phyloP scores from a whole-genome alignment of 225 moss, liverwort and hornwort species.

The Anthoceros angustus region DNA sequence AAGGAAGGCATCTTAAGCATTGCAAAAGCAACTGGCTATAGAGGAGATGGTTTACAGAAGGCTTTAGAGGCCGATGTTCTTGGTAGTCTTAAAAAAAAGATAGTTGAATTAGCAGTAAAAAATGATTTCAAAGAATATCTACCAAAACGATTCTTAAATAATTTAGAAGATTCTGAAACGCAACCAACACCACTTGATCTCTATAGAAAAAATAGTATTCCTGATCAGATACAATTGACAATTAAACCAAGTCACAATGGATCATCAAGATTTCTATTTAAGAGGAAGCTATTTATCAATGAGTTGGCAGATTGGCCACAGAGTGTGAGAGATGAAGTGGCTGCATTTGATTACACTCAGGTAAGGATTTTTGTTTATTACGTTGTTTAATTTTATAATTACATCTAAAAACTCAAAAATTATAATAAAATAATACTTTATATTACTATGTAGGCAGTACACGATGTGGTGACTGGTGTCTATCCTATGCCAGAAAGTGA shows the following conservation, averaged over 20 bases:
- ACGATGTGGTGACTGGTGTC: constrained; percentile 11
- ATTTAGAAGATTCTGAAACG: not conserved
- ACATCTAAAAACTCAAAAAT: not conserved
- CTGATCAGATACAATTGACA: not conserved
- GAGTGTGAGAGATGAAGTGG: not conserved
- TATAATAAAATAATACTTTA: not conserved
- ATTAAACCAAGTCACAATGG: not conserved
- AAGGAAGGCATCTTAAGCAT: not conserved
- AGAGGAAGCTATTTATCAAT: constrained; percentile 7
- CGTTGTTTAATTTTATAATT: not conserved
- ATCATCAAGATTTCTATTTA: constrained; percentile 1
- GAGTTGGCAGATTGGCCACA: not conserved
- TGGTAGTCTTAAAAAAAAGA: not conserved
- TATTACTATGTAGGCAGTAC: constrained; percentile 8
- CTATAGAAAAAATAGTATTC: not conserved
- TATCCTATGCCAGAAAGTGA: constrained; percentile 8
- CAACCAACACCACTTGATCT: not conserved
- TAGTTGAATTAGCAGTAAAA: not conserved
- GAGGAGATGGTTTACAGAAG: not conserved
- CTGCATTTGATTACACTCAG: constrained; percentile 9
- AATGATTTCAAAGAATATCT: not conserved
- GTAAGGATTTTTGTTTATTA: not conserved
- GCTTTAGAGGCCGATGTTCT: not conserved
- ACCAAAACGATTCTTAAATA: not conserved
- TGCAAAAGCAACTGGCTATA: not conserved